Base-by-base conservation (phyloP, 441 rosid species). In the Monsonia emarginata region DNA sequence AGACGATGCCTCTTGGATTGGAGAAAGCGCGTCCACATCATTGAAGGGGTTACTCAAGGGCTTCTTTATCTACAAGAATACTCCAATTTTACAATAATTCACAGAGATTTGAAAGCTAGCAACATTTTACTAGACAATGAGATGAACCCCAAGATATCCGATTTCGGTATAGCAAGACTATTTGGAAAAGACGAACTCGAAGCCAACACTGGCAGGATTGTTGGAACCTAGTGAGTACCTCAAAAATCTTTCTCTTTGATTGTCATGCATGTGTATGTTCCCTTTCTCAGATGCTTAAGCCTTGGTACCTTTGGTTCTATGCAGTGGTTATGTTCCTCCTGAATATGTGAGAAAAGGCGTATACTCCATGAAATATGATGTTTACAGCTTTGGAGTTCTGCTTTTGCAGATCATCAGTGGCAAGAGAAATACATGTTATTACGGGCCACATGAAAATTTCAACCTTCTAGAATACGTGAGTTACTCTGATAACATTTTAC, bases 41-140 rank as follows among this genome's bases (percentile, higher is more conserved):
- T 79, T 21, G 71, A 77, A 75, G 81, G 79, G 27, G 34, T 80
- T 25, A 67, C 61, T 46, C 81, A 79, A 22, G 84, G 84, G 50
- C 80, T 78, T 36, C 44, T 83, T 14, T 83, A 74, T 56, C 76
- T 81, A 1, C 82, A 78, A 36, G 80, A 78, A 40, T 78, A 80
- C 69, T 80, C 84, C 0, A 80, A 63, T 25, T 63, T 70, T 7
- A 75, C 74, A 1, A 71, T 78, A 28, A 66, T 78, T 24, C 81
- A 78, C 62, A 30, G 80, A 27, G 84, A 77, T 8, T 14, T 80
- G n/a, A 78, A 80, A 46, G 78, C 66, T 31, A 71, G 80, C 56
- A 75, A 76, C 62, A 48, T 79, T 65, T 32, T 79, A 26, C 40
- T 79, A 10, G 83, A 79, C 25, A 1, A 58, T 5, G 61, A 71